These are phyloP conservation scores for Apiospora phragmitis DNA, from an alignment of 2,329 filamentous ascomycete species.

Conservation along the genomic window DNA sequence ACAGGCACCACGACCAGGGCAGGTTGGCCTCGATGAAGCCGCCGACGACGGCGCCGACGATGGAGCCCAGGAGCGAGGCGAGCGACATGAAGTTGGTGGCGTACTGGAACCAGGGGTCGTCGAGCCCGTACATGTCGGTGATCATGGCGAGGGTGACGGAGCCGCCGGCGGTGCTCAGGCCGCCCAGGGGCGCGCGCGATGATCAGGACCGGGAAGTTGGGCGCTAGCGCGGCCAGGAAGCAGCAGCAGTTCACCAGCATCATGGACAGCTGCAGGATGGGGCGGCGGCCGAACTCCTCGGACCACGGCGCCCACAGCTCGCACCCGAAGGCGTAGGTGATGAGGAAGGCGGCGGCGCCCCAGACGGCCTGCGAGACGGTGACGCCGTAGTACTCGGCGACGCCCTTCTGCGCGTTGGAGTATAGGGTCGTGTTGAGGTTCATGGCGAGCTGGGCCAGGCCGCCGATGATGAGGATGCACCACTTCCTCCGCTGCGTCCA, in stretches of 20 bases:
- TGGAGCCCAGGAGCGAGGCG: conserved; percentile 74
- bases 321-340: conserved; percentile 80
- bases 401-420: conserved; percentile 65
- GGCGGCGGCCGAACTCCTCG: conserved; percentile 77
- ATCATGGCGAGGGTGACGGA: conserved; percentile 73
- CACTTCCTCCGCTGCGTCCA: conserved; percentile 65
- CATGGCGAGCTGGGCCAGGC: conserved; percentile 71
- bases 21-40: conserved; percentile 68
- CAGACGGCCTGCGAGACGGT: conserved; percentile 65
- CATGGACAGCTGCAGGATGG: conserved; percentile 69
- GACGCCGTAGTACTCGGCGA: conserved; percentile 64
- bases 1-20: conserved; percentile 74
- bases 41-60: conserved; percentile 73
- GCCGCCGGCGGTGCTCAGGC: conserved; percentile 67
- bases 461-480: conserved; percentile 66
- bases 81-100: conserved; percentile 74
- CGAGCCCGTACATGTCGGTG: conserved; percentile 68
- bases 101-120: conserved; percentile 61
- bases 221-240: conserved; percentile 66
- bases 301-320: conserved; percentile 86
- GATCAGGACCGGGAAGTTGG: conserved; percentile 68
- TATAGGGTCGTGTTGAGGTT: conserved; percentile 75
- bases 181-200: conserved; percentile 68
- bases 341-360: conserved; percentile 74
- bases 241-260: conserved; percentile 76